A percentile compares a stretch with the other conserved stretches of the same genome.
These are phyloP conservation scores for Moesziomyces aphidis DNA, from an alignment of 1,284 basidiomycete species.

Conservation along the genomic window DNA sequence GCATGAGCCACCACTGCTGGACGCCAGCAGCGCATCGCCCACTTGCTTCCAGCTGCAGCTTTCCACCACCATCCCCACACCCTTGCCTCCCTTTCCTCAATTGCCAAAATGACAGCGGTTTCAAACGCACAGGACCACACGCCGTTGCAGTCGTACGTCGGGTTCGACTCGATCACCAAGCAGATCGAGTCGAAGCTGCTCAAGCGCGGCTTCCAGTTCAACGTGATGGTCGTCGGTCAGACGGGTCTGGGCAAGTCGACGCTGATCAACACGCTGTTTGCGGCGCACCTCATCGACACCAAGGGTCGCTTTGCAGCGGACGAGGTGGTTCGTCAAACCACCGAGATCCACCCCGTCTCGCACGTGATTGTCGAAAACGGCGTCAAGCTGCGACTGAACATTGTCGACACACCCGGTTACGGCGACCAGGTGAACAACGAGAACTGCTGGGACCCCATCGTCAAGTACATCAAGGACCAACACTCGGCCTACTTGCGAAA, in stretches of 20 bases:
- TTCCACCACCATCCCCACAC: no score
- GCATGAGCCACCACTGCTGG: slow-evolving; percentile 24
- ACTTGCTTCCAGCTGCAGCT: background rate
- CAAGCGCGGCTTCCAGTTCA: slow-evolving; percentile 99
- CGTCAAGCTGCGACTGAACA: slow-evolving; percentile 93
- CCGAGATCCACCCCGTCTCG: slow-evolving; percentile 93
- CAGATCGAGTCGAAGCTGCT: slow-evolving; percentile 99
- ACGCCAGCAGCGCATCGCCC: background rate
- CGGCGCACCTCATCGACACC: slow-evolving; percentile 95
- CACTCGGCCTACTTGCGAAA: slow-evolving; percentile 98
- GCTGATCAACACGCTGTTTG: slow-evolving; percentile 98
- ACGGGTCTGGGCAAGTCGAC: slow-evolving; percentile 98
- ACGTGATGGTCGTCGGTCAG: slow-evolving; percentile 79
- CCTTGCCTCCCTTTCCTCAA: no score
- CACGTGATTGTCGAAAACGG: slow-evolving; percentile 98
- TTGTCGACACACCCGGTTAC: slow-evolving; percentile 98
- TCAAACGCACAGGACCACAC: slow-evolving; percentile 45
- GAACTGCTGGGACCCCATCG: slow-evolving; percentile 98
- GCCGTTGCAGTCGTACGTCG: slow-evolving; percentile 67
- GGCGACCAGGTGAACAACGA: slow-evolving; percentile 99
- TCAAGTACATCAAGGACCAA: slow-evolving; percentile 99
- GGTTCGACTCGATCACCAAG: slow-evolving; percentile 78
- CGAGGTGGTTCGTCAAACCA: slow-evolving; percentile 89
- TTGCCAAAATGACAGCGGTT: slow-evolving; percentile 38
- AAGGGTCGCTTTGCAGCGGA: slow-evolving; percentile 91